Evolutionary conservation across 2,329 filamentous ascomycete species (phyloP).

Genomic region (Cytospora leucostoma): DNA sequence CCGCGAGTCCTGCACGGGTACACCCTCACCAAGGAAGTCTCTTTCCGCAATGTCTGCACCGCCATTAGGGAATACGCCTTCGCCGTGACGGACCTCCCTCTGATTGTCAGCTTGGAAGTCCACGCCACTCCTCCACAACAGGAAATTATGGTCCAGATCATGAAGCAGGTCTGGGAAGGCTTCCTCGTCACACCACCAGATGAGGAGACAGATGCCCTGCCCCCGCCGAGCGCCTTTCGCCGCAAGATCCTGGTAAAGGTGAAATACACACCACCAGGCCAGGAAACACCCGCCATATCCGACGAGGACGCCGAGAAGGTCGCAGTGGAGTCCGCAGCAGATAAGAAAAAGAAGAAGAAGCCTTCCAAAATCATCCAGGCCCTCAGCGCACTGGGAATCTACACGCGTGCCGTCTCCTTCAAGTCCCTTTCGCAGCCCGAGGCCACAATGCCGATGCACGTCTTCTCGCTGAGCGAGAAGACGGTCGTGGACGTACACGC

Average conservation of each 20-base stretch:
- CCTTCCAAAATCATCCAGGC: conserved; percentile 68
- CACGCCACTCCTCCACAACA: conserved; percentile 83
- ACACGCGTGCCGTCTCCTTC: conserved; percentile 82
- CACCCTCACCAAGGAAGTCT: conserved; percentile 84
- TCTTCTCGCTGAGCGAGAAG: conserved; percentile 68
- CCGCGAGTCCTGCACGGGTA: conserved; percentile 84
- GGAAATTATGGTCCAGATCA: conserved; percentile 87
- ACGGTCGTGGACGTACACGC: conserved; percentile 63
- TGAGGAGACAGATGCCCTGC: conserved; percentile 53
- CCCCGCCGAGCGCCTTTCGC: conserved; percentile 68
- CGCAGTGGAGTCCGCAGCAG: conserved; percentile 46
- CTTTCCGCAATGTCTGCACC: conserved; percentile 82
- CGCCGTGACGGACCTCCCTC: conserved; percentile 69
- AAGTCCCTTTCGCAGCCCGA: conserved; percentile 74
- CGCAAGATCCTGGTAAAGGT: conserved; percentile 85
- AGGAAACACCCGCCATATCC: conserved; percentile 33
- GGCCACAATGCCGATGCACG: conserved; percentile 63
- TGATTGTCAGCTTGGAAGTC: conserved; percentile 95
- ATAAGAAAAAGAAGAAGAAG: conserved; percentile 49
- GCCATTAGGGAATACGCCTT: conserved; percentile 82
- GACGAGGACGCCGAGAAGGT: conserved; percentile 39
- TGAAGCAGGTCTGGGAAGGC: conserved; percentile 79
- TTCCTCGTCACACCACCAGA: conserved; percentile 63
- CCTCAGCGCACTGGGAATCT: conserved; percentile 76
- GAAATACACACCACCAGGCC: conserved; percentile 61